A percentile compares a stretch with the other conserved stretches of the same genome.
Conservation (phyloP, 2,329 filamentous ascomycete species). For the Seiridium cupressi region DNA sequence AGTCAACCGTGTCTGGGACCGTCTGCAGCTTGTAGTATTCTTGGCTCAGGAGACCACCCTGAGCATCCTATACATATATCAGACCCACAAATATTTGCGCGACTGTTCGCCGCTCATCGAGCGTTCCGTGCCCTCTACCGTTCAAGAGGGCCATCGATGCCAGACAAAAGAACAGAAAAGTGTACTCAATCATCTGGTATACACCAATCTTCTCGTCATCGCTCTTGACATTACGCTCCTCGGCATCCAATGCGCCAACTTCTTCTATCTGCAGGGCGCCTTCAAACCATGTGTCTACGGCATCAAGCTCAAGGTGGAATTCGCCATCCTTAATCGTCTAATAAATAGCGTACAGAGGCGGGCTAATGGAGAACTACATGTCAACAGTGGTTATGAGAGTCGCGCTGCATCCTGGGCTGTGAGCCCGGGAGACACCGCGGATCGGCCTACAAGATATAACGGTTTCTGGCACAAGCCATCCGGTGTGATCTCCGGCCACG, state of each 20-base stretch:
- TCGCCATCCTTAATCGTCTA: neutral
- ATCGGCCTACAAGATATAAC: neutral
- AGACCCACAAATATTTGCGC: constrained; percentile 13
- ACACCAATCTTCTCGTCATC: constrained; percentile 36
- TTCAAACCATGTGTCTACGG: constrained; percentile 32
- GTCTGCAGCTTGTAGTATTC: constrained; percentile 26
- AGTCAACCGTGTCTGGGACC: neutral
- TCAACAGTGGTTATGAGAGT: neutral
- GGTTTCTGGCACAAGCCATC: too few species aligned
- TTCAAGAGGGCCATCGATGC: neutral
- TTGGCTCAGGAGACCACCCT: constrained; percentile 28
- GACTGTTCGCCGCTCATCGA: neutral
- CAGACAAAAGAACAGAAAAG: constrained; percentile 4
- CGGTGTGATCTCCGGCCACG: too few species aligned
- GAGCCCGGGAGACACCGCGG: neutral
- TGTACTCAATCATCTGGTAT: constrained; percentile 31
- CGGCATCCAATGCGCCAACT: constrained; percentile 33
- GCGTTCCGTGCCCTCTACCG: neutral
- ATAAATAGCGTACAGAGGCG: neutral
- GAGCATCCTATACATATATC: constrained; percentile 27
- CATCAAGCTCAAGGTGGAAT: constrained; percentile 20
- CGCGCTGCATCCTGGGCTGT: too few species aligned
- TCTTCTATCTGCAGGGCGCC: constrained; percentile 30
- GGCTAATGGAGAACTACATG: neutral
- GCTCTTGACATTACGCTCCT: constrained; percentile 34